These are phyloP conservation scores for Candida dubliniensis DNA, from an alignment of 1,139 yeast species.

Conservation along the genomic window DNA sequence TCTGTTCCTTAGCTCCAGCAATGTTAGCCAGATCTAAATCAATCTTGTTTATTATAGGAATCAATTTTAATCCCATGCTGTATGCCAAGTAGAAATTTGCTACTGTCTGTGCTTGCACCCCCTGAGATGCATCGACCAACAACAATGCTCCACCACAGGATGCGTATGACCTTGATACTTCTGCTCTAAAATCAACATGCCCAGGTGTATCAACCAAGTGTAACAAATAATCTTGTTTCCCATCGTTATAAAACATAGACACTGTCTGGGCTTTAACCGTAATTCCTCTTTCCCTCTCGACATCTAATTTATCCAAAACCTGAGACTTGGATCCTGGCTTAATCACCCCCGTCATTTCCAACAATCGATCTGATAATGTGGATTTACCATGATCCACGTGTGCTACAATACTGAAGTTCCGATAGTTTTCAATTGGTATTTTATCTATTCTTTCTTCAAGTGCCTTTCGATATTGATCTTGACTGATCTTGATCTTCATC, in stretches of 20 bases:
- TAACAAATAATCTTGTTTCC: slow-evolving; percentile 70
- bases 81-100: slow-evolving; percentile 92
- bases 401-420: slow-evolving; percentile 94
- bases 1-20: slow-evolving; percentile 76
- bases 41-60: slow-evolving; percentile 90
- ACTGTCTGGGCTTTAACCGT: slow-evolving; percentile 97
- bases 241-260: slow-evolving; percentile 80
- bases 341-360: slow-evolving; percentile 88
- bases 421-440: slow-evolving; percentile 78
- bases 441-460: slow-evolving; percentile 58
- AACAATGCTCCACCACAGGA: slow-evolving; percentile 94
- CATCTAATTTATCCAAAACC: slow-evolving; percentile 87
- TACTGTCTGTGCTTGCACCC: slow-evolving; percentile 96
- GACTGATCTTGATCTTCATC: slow-evolving; percentile 28
- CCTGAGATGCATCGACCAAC: slow-evolving; percentile 92
- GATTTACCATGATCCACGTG: slow-evolving; percentile 98
- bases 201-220: slow-evolving; percentile 98
- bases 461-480: slow-evolving; percentile 32
- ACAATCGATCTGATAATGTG: slow-evolving; percentile 80
- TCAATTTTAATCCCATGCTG: slow-evolving; percentile 74
- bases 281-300: slow-evolving; percentile 92
- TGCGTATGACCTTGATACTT: slow-evolving; percentile 90
- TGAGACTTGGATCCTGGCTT: slow-evolving; percentile 78
- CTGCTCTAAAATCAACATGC: slow-evolving; percentile 94
- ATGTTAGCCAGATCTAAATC: slow-evolving; percentile 90